phyloP scores from a whole-genome alignment of 2,329 filamentous ascomycete genomes.

The Penicillium sp. region DNA sequence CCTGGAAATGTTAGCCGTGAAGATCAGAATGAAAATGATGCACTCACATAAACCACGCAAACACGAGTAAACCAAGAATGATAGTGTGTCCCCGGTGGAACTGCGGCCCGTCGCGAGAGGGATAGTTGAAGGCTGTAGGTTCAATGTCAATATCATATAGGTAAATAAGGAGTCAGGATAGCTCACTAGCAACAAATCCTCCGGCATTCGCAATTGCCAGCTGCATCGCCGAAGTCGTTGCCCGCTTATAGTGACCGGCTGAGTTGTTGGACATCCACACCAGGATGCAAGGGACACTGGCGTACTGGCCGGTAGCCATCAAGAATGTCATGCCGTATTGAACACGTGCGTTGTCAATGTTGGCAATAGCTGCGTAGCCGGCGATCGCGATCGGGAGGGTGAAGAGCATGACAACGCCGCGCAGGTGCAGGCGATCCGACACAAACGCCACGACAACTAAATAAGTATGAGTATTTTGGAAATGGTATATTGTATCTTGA shows the following conservation, averaged over 20 bases:
- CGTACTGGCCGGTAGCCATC: slow-evolving; percentile 65
- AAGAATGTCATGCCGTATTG: slow-evolving; percentile 67
- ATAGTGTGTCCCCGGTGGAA: slow-evolving; percentile 63
- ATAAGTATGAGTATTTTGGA: slow-evolving; percentile 6
- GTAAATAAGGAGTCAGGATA: not conserved
- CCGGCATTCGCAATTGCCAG: slow-evolving; percentile 66
- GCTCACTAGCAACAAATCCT: slow-evolving; percentile 61
- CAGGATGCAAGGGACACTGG: slow-evolving; percentile 61
- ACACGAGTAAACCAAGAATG: slow-evolving; percentile 59
- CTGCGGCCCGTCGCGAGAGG: slow-evolving; percentile 54
- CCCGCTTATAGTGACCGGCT: slow-evolving; percentile 67
- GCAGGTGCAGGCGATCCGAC: slow-evolving; percentile 60
- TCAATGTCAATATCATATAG: not conserved
- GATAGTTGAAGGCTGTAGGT: slow-evolving; percentile 55
- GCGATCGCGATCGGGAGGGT: slow-evolving; percentile 63
- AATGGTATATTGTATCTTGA: not conserved
- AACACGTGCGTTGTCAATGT: slow-evolving; percentile 50
- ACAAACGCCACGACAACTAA: slow-evolving; percentile 48
- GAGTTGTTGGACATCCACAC: slow-evolving; percentile 69
- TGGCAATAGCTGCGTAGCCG: slow-evolving; percentile 64
- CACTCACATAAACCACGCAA: slow-evolving; percentile 64
- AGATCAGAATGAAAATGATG: not conserved
- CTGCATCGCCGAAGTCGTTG: slow-evolving; percentile 64
- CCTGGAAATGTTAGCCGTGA: slow-evolving; percentile 32
- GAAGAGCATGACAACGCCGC: slow-evolving; percentile 62